Base-by-base conservation (phyloP, 306 rosid genomes). In the Glycyrrhiza uralensis region DNA sequence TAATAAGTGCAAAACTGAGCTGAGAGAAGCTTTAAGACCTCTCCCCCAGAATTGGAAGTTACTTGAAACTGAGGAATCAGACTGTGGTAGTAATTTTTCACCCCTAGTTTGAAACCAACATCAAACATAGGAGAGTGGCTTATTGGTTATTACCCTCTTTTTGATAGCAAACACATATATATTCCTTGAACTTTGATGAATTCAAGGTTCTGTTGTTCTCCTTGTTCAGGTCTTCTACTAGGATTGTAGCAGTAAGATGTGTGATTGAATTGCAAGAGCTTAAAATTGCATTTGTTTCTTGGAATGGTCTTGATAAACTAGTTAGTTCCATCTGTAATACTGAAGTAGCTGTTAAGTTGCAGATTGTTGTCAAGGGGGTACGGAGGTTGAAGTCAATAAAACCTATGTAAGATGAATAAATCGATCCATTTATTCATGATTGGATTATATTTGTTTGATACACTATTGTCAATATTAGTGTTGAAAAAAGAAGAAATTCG, bases 1-100 rank as follows among this genome's bases (percentile, higher is more conserved):
- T 88, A 62, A 7, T 88, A 52, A 80, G 65, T 42, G 90, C 87
- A 69, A 78, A 74, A 75, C 29, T 80, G 41, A 26, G 85, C 62
- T 88, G 72, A 79, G 72, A 79, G 80, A 46, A 66, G 51, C 42
- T 38, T 41, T 14, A 1, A 24, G 20, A 20, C 64, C 33, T 51
- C 38, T 58, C 59, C 44, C 49, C 52, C 17, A 44, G 60, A 60
- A 46, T 24, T 45, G 15, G 45, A 60, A 55, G 30, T 54, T 42
- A 50, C 29, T 19, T 52, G 23, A 10, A 29, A 22, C 4, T 66
- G 33, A 44, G 35, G 68, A 70, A 64, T 51, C 56, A 28, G 63
- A 59, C 18, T 41, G 15, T 63, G 65, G 74, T 54, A 24, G 24
- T 54, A 54, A 65, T 35, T 58, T 45, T 69, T 50, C 7, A 3